A percentile compares a stretch with the other conserved stretches of the same genome.
Evolutionary conservation across 2,329 filamentous ascomycete species (phyloP).

Genomic region (Colletotrichum falcatum): DNA sequence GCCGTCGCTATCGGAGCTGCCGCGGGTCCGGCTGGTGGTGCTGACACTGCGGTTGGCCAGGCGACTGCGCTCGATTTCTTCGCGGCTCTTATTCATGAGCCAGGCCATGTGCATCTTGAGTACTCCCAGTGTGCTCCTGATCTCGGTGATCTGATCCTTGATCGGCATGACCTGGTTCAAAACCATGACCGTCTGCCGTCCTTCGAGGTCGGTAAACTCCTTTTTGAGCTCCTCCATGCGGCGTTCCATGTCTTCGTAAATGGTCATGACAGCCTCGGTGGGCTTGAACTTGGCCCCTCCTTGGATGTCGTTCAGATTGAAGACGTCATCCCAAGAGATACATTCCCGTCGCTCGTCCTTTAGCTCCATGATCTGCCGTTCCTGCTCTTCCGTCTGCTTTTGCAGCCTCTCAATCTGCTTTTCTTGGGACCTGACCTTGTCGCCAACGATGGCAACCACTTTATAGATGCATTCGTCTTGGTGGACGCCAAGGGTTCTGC

Average conservation of each 20-base stretch:
- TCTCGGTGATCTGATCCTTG: conserved; percentile 71
- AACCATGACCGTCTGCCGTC: conserved; percentile 70
- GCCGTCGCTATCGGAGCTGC: conserved; percentile 44
- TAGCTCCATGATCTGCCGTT: conserved; percentile 51
- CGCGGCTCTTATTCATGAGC: conserved; percentile 65
- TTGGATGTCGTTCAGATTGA: conserved; percentile 32
- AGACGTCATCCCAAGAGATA: conserved; percentile 39
- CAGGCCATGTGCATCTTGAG: conserved; percentile 70
- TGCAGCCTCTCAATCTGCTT: conserved; percentile 60
- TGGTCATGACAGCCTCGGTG: conserved; percentile 42
- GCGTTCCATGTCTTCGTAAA: conserved; percentile 43
- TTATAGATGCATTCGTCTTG: conserved; percentile 63
- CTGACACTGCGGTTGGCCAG: conserved; percentile 43
- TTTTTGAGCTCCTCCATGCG: conserved; percentile 68
- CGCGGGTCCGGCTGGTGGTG: conserved; percentile 45
- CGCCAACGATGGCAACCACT: conserved; percentile 62
- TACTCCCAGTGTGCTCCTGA: conserved; percentile 68
- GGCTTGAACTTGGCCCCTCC: conserved; percentile 38
- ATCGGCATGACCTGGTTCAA: conserved; percentile 72
- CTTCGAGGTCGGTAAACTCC: conserved; percentile 68
- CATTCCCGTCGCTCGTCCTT: conserved; percentile 43
- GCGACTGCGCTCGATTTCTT: conserved; percentile 54
- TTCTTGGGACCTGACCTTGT: conserved; percentile 60
- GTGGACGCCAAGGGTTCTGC: conserved; percentile 59
- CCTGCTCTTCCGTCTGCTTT: conserved; percentile 50